Base-by-base conservation (phyloP, 768 basidiomycete species). In the Pulveroboletus sp. region DNA sequence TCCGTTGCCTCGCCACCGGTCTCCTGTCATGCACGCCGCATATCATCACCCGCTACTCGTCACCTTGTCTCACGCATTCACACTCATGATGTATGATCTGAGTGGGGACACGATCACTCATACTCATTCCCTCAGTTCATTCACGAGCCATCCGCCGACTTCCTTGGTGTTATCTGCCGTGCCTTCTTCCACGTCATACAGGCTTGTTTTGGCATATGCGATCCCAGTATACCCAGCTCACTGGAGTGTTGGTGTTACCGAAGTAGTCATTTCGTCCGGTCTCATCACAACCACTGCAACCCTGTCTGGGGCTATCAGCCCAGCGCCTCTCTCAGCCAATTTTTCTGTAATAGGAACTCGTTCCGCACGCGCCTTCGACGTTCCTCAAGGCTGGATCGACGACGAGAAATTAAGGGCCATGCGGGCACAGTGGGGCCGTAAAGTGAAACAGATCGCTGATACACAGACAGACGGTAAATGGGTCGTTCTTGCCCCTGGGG, bases 401-500 rank as follows among this genome's bases (percentile, higher is more conserved):
- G 79, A 81, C 45, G 62, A 73, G 43, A 82, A 83, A 63, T 68
- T 90, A 34, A 74, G 73, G 23, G 55, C 65, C 20, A 80, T 89
- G 73, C 80, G 80, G 30, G 83, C 86, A 55, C 89, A 91, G 54
- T 89, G 87, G 85, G 75, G 77, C 24, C 85, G 88, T 49, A 90
- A 88, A 64, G 77, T 91, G 17, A 69, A 71, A 37, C 71, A 73
- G 12, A 82, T 92, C 26, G 79, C 83, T n/a, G 85, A 82, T 56
- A 83, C 78, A 14, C 83, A 88, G 59, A 88, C 89, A 6, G 89
- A 91, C 60, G 89, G 89, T 9, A 90, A 88, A 73, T 92, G 87
- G 86, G 82, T 79, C 49, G 83, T 91, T 12, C 74, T 90, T 41
- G 88, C 84, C 13, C 81, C 86, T 13, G 81, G 76, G 26, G 73